Conservation (phyloP, 345 rosid species). For the Murraya paniculata region DNA sequence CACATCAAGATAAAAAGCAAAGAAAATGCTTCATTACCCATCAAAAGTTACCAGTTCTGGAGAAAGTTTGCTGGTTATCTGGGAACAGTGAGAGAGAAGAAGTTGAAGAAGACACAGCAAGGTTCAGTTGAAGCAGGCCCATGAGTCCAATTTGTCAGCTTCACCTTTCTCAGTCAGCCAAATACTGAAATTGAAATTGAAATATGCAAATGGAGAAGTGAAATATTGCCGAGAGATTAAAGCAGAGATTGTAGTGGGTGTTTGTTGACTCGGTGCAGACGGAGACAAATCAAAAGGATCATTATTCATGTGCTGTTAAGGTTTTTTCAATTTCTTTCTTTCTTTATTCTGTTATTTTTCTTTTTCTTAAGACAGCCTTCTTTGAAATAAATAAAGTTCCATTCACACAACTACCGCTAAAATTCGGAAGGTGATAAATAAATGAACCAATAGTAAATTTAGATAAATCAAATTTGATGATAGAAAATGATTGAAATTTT, state of each 20-base stretch:
- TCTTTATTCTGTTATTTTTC: too few species aligned
- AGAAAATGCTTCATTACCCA: not conserved
- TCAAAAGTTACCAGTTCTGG: slow-evolving; percentile 4
- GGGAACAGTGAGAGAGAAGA: slow-evolving; percentile 9
- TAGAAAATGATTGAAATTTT: too few species aligned
- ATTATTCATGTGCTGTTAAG: not conserved
- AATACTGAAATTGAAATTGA: not conserved
- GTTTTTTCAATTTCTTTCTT: too few species aligned
- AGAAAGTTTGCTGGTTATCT: not conserved
- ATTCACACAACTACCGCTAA: not conserved
- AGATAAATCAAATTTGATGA: too few species aligned
- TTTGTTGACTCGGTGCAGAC: not conserved
- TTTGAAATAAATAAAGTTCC: not conserved
- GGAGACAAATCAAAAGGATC: not conserved
- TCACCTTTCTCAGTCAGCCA: slow-evolving; percentile 1
- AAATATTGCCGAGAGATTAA: not conserved
- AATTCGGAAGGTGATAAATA: not conserved
- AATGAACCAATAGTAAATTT: too few species aligned
- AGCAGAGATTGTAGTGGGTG: not conserved
- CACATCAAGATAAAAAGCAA: not conserved
- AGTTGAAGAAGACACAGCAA: slow-evolving; percentile 19
- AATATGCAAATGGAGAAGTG: not conserved
- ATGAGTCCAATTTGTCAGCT: not conserved
- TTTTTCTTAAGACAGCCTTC: too few species aligned
- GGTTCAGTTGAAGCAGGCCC: slow-evolving; percentile 36